These are phyloP conservation scores for Venturia effusa DNA, from an alignment of 2,329 filamentous ascomycete genomes.

Conservation along the genomic window DNA sequence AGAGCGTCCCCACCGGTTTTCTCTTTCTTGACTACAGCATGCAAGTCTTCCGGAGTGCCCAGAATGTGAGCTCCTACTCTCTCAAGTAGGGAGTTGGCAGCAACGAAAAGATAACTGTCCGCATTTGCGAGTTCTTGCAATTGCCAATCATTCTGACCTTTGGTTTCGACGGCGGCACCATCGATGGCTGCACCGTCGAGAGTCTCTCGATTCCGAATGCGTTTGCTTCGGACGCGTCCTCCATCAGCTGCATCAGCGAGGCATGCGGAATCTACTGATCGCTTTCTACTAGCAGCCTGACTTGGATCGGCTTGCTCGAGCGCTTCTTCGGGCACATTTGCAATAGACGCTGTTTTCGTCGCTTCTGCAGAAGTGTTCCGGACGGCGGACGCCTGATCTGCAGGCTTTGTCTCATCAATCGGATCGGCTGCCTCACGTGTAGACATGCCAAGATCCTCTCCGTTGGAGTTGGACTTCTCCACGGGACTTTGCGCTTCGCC, in stretches of 20 bases:
- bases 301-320: not conserved
- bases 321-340: not conserved
- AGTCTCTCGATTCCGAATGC: conserved; percentile 49
- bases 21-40: conserved; percentile 18
- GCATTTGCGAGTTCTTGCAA: conserved; percentile 42
- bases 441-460: not conserved
- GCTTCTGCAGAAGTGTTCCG: not conserved
- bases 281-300: conserved; percentile 33
- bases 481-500: not conserved
- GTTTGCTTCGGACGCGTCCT: conserved; percentile 47
- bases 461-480: not conserved
- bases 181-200: conserved; percentile 36
- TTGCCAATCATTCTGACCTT: conserved; percentile 41
- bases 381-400: not conserved
- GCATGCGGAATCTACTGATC: conserved; percentile 49
- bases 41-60: conserved; percentile 29
- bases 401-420: not conserved
- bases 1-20: conserved; percentile 10
- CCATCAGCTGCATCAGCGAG: conserved; percentile 47
- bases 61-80: conserved; percentile 38
- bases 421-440: not conserved
- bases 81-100: conserved; percentile 40
- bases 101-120: conserved; percentile 47
- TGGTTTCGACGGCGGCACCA: conserved; percentile 40
- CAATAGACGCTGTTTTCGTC: not conserved